phyloP scores from a whole-genome alignment of 2,329 filamentous ascomycete species.

The Penicillium sp. region DNA sequence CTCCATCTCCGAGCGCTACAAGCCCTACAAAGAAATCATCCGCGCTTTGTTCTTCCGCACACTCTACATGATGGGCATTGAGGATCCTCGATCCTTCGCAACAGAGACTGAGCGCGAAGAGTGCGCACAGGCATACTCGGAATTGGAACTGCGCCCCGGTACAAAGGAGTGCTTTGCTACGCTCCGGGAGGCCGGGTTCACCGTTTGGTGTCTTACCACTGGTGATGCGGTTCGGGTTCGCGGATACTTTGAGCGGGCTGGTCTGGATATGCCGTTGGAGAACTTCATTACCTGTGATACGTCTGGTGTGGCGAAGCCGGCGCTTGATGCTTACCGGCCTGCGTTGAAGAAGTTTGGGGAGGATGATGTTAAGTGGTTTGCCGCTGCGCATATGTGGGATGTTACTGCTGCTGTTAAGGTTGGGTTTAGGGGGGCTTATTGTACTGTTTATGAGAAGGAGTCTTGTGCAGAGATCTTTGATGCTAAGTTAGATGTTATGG shows the following conservation, averaged over 20 bases:
- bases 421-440: conserved; percentile 58
- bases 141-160: conserved; percentile 35
- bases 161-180: conserved; percentile 40
- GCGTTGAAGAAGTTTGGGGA: conserved; percentile 45
- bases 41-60: conserved; percentile 46
- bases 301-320: conserved; percentile 52
- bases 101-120: conserved; percentile 42
- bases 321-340: conserved; percentile 47
- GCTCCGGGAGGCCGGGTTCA: conserved; percentile 50
- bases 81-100: conserved; percentile 39
- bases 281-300: conserved; percentile 56
- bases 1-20: conserved; percentile 43
- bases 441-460: conserved; percentile 55
- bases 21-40: conserved; percentile 43
- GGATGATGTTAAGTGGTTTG: conserved; percentile 53
- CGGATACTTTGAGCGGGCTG: conserved; percentile 54
- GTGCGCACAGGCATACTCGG: conserved; percentile 39
- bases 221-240: conserved; percentile 52
- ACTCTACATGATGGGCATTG: conserved; percentile 42
- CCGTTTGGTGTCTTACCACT: conserved; percentile 56
- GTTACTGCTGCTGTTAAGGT: conserved; percentile 52
- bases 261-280: conserved; percentile 52
- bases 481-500: conserved; percentile 52
- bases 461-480: conserved; percentile 52
- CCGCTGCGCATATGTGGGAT: conserved; percentile 63